A percentile compares a stretch with the other conserved stretches of the same genome.
Evolutionary conservation across 495 filamentous ascomycete species (phyloP).

Genomic region (Aspergillus ellipticus): DNA sequence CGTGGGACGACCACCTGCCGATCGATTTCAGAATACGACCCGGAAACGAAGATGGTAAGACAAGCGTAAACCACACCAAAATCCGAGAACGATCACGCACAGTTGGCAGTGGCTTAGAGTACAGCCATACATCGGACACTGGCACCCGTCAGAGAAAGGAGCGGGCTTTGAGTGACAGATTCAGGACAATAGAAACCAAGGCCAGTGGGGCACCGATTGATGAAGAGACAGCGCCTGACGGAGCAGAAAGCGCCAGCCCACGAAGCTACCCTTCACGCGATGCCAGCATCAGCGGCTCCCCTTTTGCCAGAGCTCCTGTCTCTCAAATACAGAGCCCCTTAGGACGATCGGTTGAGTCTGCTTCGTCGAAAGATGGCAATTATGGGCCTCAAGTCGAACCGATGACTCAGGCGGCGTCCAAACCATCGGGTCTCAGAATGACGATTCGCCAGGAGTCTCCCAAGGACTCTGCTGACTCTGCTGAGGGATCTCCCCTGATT

Average conservation of each 20-base stretch:
- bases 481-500: constrained; percentile 8
- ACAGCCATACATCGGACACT: constrained; percentile 5
- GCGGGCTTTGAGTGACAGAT: constrained; percentile 19
- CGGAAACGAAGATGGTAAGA: constrained; percentile 8
- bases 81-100: constrained; percentile 12
- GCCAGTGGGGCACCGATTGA: constrained; percentile 16
- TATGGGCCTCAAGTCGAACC: constrained; percentile 28
- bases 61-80: constrained; percentile 8
- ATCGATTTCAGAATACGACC: constrained; percentile 13
- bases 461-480: constrained; percentile 14
- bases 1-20: constrained; percentile 13
- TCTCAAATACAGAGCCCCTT: constrained; percentile 30
- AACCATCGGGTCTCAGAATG: constrained; percentile 32
- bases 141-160: constrained; percentile 23
- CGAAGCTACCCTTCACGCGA: constrained; percentile 30
- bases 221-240: constrained; percentile 16
- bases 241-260: constrained; percentile 19
- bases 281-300: constrained; percentile 41
- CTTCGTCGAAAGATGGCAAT: constrained; percentile 22
- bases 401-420: constrained; percentile 17
- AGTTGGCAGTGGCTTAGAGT: constrained; percentile 10
- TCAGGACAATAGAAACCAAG: constrained; percentile 17
- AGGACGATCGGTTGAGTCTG: constrained; percentile 33
- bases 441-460: constrained; percentile 22
- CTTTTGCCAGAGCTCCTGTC: constrained; percentile 35